These are phyloP conservation scores for Withania somnifera DNA, from an alignment of 305 asterid genomes.

Conservation along the genomic window DNA sequence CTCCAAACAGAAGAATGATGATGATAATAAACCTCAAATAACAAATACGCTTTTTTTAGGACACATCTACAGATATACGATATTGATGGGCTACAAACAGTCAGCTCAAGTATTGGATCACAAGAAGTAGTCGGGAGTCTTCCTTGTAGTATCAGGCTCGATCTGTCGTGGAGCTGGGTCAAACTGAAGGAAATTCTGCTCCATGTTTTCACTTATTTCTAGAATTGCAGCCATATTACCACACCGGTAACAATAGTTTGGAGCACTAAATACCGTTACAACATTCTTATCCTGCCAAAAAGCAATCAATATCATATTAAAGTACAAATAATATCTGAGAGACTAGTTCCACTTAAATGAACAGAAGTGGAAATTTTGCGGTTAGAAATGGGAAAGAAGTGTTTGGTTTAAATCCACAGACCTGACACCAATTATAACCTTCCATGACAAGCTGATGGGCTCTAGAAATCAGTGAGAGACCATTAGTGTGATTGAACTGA, in stretches of 20 bases:
- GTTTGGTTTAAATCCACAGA: constrained; percentile 18
- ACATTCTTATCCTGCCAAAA: constrained; percentile 74
- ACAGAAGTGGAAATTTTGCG: background rate
- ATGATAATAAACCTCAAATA: constrained; percentile 40
- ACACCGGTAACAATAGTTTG: constrained; percentile 92
- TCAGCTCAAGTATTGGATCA: constrained; percentile 26
- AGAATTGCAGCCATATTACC: constrained; percentile 98
- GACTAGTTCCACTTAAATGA: background rate
- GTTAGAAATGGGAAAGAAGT: background rate
- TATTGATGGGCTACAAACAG: constrained; percentile 28
- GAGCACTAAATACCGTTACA: constrained; percentile 96
- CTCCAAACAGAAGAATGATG: constrained; percentile 55
- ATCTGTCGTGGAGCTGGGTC: constrained; percentile 95
- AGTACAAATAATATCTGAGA: background rate
- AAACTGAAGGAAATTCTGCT: constrained; percentile 89
- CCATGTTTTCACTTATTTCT: constrained; percentile 95
- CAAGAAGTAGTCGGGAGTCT: constrained; percentile 93
- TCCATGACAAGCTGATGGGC: constrained; percentile 99
- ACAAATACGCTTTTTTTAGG: constrained; percentile 40
- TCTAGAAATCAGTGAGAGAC: constrained; percentile 87
- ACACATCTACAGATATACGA: constrained; percentile 46
- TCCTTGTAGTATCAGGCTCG: constrained; percentile 89
- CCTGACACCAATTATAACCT: constrained; percentile 99
- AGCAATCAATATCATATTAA: background rate
- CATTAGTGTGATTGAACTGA: constrained; percentile 94